Evolutionary conservation across 2,329 filamentous ascomycete genomes (phyloP).

Genomic region (Mariannaea elegans): DNA sequence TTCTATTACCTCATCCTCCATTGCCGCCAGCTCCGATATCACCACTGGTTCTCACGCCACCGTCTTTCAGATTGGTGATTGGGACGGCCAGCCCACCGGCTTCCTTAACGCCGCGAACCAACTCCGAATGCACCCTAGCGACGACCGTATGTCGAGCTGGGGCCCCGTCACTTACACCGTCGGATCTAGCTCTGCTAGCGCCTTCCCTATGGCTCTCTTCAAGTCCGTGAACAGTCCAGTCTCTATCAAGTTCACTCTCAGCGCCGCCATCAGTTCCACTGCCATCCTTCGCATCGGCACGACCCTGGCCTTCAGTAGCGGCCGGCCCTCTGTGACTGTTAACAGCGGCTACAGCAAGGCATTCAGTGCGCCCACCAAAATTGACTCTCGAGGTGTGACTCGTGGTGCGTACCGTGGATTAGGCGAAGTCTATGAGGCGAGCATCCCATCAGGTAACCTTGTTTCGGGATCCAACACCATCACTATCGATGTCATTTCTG

Average conservation of each 20-base stretch:
- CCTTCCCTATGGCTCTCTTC: conserved; percentile 74
- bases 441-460: conserved; percentile 67
- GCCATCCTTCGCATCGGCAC: conserved; percentile 72
- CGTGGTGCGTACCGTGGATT: conserved; percentile 71
- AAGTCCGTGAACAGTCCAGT: conserved; percentile 66
- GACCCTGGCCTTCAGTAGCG: conserved; percentile 69
- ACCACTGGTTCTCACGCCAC: conserved; percentile 57
- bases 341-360: conserved; percentile 61
- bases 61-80: conserved; percentile 71
- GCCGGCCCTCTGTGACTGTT: conserved; percentile 64
- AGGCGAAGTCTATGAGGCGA: conserved; percentile 70
- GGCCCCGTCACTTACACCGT: conserved; percentile 68
- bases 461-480: conserved; percentile 71
- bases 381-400: conserved; percentile 72
- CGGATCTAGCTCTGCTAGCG: conserved; percentile 58
- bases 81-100: conserved; percentile 70
- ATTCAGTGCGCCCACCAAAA: conserved; percentile 64
- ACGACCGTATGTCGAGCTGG: conserved; percentile 71
- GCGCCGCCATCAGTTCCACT: conserved; percentile 56
- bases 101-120: conserved; percentile 75
- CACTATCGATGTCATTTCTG: conserved; percentile 66
- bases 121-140: conserved; percentile 74
- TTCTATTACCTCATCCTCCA: conserved; percentile 56
- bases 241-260: conserved; percentile 68
- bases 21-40: conserved; percentile 57